Percentiles rank a stretch among this genome's conserved stretches.
These are phyloP conservation scores for Fusarium xyrophilum DNA, from an alignment of 2,329 filamentous ascomycete species.

Conservation along the genomic window DNA sequence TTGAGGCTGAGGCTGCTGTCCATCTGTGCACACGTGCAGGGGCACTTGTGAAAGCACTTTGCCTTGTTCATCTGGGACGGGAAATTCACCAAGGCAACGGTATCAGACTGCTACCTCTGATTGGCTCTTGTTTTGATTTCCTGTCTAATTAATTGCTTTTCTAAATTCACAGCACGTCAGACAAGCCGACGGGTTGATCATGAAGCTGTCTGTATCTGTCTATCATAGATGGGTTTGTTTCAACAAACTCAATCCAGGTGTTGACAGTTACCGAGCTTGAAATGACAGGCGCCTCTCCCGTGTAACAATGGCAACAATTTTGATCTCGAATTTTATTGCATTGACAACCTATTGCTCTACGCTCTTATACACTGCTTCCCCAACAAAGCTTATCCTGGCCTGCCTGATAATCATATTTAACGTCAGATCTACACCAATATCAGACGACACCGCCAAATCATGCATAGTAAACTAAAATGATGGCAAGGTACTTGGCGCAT, in stretches of 20 bases:
- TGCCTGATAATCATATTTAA: background rate
- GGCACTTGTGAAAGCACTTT: slow-evolving; percentile 20
- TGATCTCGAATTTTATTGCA: background rate
- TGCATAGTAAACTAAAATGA: slow-evolving; percentile 31
- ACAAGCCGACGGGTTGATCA: slow-evolving; percentile 6
- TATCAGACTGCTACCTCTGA: background rate
- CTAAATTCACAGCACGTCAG: slow-evolving; percentile 10
- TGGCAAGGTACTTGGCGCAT: slow-evolving; percentile 23
- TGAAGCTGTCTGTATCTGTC: background rate
- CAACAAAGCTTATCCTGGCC: background rate
- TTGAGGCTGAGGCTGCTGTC: slow-evolving; percentile 35
- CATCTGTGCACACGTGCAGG: slow-evolving; percentile 30
- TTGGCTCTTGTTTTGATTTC: slow-evolving; percentile 9
- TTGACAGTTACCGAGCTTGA: background rate
- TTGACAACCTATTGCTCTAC: background rate
- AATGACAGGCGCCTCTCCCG: slow-evolving; percentile 6
- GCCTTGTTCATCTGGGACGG: slow-evolving; percentile 9
- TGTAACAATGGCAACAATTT: slow-evolving; percentile 2
- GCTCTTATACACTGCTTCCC: background rate
- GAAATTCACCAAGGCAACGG: slow-evolving; percentile 27
- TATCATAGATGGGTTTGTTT: slow-evolving; percentile 10
- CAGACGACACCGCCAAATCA: slow-evolving; percentile 32
- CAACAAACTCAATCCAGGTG: slow-evolving; percentile 2
- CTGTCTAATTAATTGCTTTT: slow-evolving; percentile 13
- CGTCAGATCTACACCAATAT: slow-evolving; percentile 29